Evolutionary conservation across 352 stramenopile genomes (phyloP).

Genomic region (Pythium dissotocum): DNA sequence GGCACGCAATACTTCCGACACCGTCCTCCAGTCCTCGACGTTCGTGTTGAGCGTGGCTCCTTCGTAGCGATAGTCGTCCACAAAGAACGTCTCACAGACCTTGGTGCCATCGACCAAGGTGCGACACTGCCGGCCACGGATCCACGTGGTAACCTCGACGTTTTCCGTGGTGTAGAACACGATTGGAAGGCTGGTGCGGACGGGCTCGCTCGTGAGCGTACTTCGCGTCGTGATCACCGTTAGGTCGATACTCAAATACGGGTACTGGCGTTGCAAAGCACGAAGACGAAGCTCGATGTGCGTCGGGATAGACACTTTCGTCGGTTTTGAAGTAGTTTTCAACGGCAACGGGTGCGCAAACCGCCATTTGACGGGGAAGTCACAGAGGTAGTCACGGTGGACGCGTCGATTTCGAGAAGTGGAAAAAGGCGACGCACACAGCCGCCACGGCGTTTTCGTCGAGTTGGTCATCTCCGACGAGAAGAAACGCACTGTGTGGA

Average conservation of each 20-base stretch:
- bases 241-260: conserved; percentile 15
- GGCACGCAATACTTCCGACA: conserved; percentile 3
- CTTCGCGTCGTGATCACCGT: conserved; percentile 20
- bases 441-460: not conserved
- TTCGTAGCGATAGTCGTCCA: conserved; percentile 36
- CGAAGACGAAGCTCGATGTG: conserved; percentile 19
- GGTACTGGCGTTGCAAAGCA: conserved; percentile 10
- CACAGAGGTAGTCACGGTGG: not conserved
- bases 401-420: not conserved
- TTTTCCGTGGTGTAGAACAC: conserved; percentile 22
- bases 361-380: conserved; percentile 9
- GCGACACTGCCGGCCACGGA: conserved; percentile 10
- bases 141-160: conserved; percentile 23
- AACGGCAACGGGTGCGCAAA: conserved; percentile 7
- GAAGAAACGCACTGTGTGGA: conserved; percentile 12
- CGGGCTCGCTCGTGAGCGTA: not conserved
- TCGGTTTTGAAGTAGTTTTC: not conserved
- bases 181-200: conserved; percentile 1
- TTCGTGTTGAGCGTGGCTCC: conserved; percentile 8
- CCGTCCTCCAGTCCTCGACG: conserved; percentile 6
- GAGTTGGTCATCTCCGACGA: not conserved
- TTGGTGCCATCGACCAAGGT: not conserved
- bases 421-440: not conserved
- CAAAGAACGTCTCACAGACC: conserved; percentile 15
- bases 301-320: conserved; percentile 1